Evolutionary conservation across 192 early-diverging fungal genomes (phyloP).

Genomic region (Hyaloraphidium curvatum): DNA sequence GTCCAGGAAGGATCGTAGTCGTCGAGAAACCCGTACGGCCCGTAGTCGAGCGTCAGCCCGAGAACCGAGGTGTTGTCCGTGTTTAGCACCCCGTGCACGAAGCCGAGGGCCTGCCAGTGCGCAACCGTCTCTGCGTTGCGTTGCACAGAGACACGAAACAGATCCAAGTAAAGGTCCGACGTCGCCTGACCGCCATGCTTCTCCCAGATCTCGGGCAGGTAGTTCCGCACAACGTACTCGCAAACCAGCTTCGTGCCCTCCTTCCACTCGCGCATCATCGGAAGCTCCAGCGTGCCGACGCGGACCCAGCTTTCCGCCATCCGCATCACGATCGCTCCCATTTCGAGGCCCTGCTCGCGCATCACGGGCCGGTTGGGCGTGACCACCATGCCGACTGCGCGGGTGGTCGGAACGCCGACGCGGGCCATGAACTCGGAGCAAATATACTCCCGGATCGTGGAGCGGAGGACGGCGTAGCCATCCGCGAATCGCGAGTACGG

Average conservation of each 20-base stretch:
- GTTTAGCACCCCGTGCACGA: conserved; percentile 56
- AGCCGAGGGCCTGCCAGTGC: conserved; percentile 49
- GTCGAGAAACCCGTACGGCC: conserved; percentile 72
- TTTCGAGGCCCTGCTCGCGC: conserved; percentile 45
- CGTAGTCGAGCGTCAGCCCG: conserved; percentile 72
- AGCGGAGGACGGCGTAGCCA: conserved; percentile 70
- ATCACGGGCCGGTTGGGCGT: conserved; percentile 32
- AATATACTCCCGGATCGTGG: conserved; percentile 71
- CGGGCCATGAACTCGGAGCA: conserved; percentile 25
- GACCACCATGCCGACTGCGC: conserved; percentile 50
- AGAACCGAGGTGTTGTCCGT: conserved; percentile 80
- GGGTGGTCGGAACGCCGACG: conserved; percentile 28
- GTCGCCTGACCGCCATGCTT: neutral
- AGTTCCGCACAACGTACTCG: conserved; percentile 44
- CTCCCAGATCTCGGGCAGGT: conserved; percentile 22
- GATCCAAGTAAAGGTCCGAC: conserved; percentile 29
- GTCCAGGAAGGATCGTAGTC: conserved; percentile 57
- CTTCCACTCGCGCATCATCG: conserved; percentile 41
- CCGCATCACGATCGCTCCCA: conserved; percentile 55
- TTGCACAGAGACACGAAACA: conserved; percentile 33
- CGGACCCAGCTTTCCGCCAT: conserved; percentile 55
- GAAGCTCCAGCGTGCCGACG: conserved; percentile 76
- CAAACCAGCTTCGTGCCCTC: conserved; percentile 33
- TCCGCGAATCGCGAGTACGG: conserved; percentile 76
- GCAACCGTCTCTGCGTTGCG: conserved; percentile 55